phyloP scores from a whole-genome alignment of 306 rosid species.

The Cucurbita pepo region DNA sequence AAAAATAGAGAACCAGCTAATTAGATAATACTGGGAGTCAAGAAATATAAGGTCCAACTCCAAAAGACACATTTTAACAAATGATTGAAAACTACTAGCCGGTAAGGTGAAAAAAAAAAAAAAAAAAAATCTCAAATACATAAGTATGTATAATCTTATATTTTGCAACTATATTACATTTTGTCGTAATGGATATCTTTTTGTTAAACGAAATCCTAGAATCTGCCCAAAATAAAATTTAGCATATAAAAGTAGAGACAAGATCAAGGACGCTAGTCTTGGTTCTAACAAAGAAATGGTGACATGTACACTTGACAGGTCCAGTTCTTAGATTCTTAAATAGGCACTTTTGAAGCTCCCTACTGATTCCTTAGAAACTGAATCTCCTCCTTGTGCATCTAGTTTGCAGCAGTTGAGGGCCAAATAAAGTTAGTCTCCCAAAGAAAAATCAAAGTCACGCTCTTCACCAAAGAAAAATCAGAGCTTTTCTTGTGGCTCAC shows the following conservation, averaged over 20 bases:
- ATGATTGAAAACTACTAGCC: not conserved
- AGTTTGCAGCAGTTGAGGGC: not conserved
- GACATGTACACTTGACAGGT: not conserved
- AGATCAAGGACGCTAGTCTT: not conserved
- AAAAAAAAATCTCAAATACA: not conserved
- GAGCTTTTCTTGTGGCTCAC: not conserved
- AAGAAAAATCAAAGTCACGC: not conserved
- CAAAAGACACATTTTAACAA: not conserved
- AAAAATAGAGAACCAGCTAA: constrained; percentile 4
- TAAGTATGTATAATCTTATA: not conserved
- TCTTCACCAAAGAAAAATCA: not conserved
- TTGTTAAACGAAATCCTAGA: not conserved
- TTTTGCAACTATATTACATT: not conserved
- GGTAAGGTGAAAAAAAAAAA: not conserved
- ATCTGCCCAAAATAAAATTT: not conserved
- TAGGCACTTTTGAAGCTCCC: not conserved
- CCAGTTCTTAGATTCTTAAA: not conserved
- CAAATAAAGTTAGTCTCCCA: not conserved
- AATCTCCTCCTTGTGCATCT: not conserved
- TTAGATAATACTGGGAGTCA: not conserved
- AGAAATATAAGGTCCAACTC: constrained; percentile 1
- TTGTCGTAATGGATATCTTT: not conserved
- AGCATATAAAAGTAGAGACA: not conserved
- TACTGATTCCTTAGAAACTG: not conserved
- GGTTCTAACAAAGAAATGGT: not conserved